Evolutionary conservation across 768 basidiomycete species (phyloP).

Genomic region (Cystofilobasidium macerans): DNA sequence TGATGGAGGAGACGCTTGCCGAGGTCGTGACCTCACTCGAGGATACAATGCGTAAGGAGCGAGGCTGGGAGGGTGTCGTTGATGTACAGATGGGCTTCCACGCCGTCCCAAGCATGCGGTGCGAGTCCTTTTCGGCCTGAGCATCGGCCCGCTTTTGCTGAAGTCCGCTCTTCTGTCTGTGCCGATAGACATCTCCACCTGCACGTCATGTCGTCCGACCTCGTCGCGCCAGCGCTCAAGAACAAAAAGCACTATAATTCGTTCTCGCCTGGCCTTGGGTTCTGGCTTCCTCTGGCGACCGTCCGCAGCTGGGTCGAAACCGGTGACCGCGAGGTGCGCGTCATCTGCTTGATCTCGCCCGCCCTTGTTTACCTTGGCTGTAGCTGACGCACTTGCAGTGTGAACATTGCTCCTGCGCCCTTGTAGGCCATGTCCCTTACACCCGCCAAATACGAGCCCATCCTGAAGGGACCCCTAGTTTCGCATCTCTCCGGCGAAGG

Average conservation of each 20-base stretch:
- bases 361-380: neutral
- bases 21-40: constrained; percentile 4
- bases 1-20: constrained; percentile 11
- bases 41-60: constrained; percentile 10
- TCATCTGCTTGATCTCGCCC: neutral
- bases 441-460: constrained; percentile 9
- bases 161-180: neutral
- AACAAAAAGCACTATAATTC: constrained; percentile 26
- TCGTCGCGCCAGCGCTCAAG: constrained; percentile 18
- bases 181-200: constrained; percentile 22
- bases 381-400: neutral
- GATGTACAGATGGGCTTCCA: constrained; percentile 20
- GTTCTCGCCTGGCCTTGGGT: constrained; percentile 18
- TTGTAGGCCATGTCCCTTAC: neutral
- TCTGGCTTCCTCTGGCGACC: constrained; percentile 14
- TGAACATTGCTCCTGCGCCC: neutral
- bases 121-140: neutral
- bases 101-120: constrained; percentile 21
- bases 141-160: neutral
- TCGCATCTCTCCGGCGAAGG: neutral
- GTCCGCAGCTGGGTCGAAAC: constrained; percentile 20
- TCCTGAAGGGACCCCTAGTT: constrained; percentile 6
- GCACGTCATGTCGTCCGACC: constrained; percentile 21
- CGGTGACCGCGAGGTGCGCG: neutral
- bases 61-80: constrained; percentile 15